These are phyloP conservation scores for Aeminium ludgeri DNA, from an alignment of 495 filamentous ascomycete species.

Conservation along the genomic window DNA sequence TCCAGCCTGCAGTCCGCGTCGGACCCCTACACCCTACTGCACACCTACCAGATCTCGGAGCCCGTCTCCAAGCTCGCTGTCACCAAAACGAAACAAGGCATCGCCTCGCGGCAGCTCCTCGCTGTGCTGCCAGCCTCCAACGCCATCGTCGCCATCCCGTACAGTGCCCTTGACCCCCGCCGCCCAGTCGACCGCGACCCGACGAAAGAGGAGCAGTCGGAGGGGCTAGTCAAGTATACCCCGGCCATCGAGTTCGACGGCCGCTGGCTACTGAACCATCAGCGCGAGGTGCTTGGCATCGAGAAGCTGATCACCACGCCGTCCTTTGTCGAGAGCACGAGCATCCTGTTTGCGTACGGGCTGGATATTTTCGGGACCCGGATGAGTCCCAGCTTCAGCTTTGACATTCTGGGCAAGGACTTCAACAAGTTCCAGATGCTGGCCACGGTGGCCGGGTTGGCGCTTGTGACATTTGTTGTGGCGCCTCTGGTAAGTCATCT, in stretches of 20 bases:
- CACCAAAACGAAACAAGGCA: constrained; percentile 82
- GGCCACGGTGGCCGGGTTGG: constrained; percentile 62
- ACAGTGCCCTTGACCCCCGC: constrained; percentile 64
- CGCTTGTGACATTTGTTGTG: constrained; percentile 53
- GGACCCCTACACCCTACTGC: constrained; percentile 55
- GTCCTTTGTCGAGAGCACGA: constrained; percentile 79
- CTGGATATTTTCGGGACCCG: constrained; percentile 75
- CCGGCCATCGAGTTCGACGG: constrained; percentile 74
- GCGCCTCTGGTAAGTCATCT: constrained; percentile 60
- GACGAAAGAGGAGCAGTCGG: constrained; percentile 57
- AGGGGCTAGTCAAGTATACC: constrained; percentile 62
- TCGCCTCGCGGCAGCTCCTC: constrained; percentile 69
- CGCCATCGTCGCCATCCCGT: constrained; percentile 63
- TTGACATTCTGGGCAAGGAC: constrained; percentile 82
- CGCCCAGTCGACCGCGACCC: constrained; percentile 76
- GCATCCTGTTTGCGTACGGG: constrained; percentile 78
- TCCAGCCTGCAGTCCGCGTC: constrained; percentile 44
- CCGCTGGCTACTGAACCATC: constrained; percentile 63
- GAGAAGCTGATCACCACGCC: constrained; percentile 54
- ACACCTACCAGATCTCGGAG: constrained; percentile 61
- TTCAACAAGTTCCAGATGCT: constrained; percentile 82
- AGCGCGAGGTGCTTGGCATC: constrained; percentile 63
- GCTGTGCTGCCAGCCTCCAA: constrained; percentile 54
- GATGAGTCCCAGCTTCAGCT: constrained; percentile 66
- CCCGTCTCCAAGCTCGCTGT: constrained; percentile 64